These are phyloP conservation scores for Delitschia confertaspora DNA, from an alignment of 495 filamentous ascomycete genomes.

Conservation along the genomic window DNA sequence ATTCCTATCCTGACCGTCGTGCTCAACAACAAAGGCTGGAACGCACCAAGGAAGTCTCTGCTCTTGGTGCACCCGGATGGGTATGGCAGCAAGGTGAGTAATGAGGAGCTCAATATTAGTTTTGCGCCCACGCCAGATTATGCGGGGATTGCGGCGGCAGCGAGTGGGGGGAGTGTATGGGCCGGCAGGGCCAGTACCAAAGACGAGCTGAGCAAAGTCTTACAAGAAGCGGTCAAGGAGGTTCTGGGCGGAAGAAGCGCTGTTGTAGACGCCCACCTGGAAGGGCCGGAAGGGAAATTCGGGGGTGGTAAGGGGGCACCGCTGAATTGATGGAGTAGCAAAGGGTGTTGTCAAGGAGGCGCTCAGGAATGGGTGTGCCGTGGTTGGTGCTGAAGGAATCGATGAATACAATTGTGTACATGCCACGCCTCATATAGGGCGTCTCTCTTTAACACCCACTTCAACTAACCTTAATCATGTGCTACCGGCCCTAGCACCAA, in stretches of 20 bases:
- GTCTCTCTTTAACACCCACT: no score
- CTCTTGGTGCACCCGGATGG: conserved; percentile 36
- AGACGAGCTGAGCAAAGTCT: conserved; percentile 29
- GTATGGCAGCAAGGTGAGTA: conserved; percentile 56
- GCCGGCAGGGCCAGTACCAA: conserved; percentile 31
- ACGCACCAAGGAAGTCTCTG: conserved; percentile 33
- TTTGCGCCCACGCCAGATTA: conserved; percentile 85
- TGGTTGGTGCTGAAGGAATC: no score
- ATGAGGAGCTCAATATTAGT: conserved; percentile 82
- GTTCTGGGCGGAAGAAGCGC: conserved; percentile 32
- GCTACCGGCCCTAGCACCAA: no score
- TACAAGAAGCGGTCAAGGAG: conserved; percentile 33
- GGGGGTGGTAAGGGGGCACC: conserved; percentile 29
- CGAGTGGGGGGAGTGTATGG: conserved; percentile 55
- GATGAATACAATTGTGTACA: no score
- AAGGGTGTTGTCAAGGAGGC: no score
- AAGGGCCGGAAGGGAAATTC: conserved; percentile 37
- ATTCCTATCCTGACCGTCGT: conserved; percentile 88
- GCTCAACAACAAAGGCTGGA: conserved; percentile 78
- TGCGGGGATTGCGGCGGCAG: conserved; percentile 82
- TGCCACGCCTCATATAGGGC: no score
- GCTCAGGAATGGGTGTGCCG: no score
- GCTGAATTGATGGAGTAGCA: no score
- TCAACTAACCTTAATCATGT: no score
- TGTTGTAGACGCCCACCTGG: conserved; percentile 38